Conservation (phyloP, 176 grass and related monocot genomes). For the Juncus effusus region DNA sequence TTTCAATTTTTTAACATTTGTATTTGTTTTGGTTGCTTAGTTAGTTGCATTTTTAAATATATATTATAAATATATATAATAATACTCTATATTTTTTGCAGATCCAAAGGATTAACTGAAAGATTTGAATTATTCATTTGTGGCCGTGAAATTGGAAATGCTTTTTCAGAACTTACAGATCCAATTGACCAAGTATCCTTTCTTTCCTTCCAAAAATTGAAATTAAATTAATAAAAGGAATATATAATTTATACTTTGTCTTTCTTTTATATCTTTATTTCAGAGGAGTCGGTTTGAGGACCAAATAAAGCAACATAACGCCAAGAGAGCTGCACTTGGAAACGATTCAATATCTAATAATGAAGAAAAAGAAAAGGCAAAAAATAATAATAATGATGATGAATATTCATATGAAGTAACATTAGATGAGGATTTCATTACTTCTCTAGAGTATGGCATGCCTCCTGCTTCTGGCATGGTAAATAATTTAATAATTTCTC, state of each 20-base stretch:
- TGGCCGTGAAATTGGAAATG: slow-evolving; percentile 98
- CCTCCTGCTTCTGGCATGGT: slow-evolving; percentile 99
- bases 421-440: slow-evolving; percentile 91
- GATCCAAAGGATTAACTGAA: slow-evolving; percentile 72
- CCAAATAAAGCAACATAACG: slow-evolving; percentile 92
- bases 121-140: slow-evolving; percentile 93
- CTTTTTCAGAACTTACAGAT: slow-evolving; percentile 98
- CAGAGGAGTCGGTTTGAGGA: slow-evolving; percentile 91
- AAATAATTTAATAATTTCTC: slow-evolving; percentile 14
- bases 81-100: slow-evolving; percentile 33
- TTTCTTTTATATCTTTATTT: slow-evolving; percentile 8
- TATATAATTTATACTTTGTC: background rate
- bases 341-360: slow-evolving; percentile 46
- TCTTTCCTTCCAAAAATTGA: background rate
- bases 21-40: slow-evolving; percentile 13
- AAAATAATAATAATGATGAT: slow-evolving; percentile 45
- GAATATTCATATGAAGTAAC: slow-evolving; percentile 92
- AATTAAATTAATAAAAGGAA: slow-evolving; percentile 4
- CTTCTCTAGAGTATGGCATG: slow-evolving; percentile 95
- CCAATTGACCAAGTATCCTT: slow-evolving; percentile 79
- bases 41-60: slow-evolving; percentile 19
- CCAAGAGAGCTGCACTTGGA: slow-evolving; percentile 58
- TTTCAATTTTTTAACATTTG: background rate
- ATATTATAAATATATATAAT: background rate
- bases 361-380: slow-evolving; percentile 24